Evolutionary conservation across 2,329 filamentous ascomycete genomes (phyloP), one percentile per base, ranked within the genome.

Genomic region (Colletotrichum navitas): DNA sequence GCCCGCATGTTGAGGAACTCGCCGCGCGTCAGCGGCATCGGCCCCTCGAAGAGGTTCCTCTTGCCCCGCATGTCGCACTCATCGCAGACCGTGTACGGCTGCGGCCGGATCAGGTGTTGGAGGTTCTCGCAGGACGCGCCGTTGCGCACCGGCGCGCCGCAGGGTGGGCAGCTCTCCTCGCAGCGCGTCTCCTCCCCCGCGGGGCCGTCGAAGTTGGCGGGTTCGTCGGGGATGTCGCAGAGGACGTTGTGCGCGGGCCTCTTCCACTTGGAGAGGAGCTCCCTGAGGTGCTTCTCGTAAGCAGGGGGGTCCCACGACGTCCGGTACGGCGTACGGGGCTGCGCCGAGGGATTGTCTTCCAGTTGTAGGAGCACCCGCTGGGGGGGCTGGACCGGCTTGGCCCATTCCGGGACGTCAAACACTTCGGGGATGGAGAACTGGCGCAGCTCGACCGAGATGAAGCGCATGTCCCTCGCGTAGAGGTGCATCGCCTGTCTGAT

Each of bases 1-100:
- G 77, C 77, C 4, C 83, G 79, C 76, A 83, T 78, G 41, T 43
- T 58, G n/a, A 79, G 39, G n/a, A 82, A 66, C 41, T 81, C 78
- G 5, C 26, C 36, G 12, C 24, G 39, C 1, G 67, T 71, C 47
- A 79, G 49, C 49, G 71, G 51, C 8, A n/a, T 39, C 1, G 67
- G 10, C 8, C 55, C 68, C 1, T 63, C 21, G 45, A 75, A 70
- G 51, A 81, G 69, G 8, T 74, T 55, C 4, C 36, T 29, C 18
- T 73, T 73, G 71, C 74, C 76, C 1, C 21, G n/a, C 1, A 62
- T 8, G 60, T 78, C 64, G 73, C 83, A 84, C 1, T 51, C 36
- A 18, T 75, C 64, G 72, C 77, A 81, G 8, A 77, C 65, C 5
- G 59, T 52, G 66, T 34, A 66, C 16, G 52, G 59, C 1, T 41